A percentile compares a stretch with the other conserved stretches of the same genome.
phyloP scores from a whole-genome alignment of 352 stramenopile genomes.

The Pythium rishiriense region DNA sequence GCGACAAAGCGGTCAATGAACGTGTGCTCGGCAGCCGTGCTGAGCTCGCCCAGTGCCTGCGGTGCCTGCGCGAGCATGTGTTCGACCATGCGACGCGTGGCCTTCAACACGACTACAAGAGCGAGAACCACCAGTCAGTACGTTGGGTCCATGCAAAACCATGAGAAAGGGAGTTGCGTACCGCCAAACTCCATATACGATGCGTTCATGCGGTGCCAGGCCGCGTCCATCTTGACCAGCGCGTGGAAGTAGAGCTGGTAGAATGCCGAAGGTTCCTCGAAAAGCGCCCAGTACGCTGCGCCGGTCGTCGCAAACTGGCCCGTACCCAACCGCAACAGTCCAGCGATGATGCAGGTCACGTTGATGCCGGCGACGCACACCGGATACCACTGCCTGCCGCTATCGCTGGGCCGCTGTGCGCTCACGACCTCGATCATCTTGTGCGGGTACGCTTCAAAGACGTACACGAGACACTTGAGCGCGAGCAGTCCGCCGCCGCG shows the following conservation, averaged over 20 bases:
- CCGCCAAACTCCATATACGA: slow-evolving; percentile 88
- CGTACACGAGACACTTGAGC: slow-evolving; percentile 86
- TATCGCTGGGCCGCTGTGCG: slow-evolving; percentile 43
- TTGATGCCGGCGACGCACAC: slow-evolving; percentile 85
- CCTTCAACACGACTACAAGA: slow-evolving; percentile 70
- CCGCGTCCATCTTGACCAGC: slow-evolving; percentile 83
- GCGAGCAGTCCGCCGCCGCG: slow-evolving; percentile 73
- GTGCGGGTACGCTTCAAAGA: slow-evolving; percentile 67
- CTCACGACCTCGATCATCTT: slow-evolving; percentile 69
- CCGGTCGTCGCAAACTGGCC: slow-evolving; percentile 46
- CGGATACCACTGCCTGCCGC: slow-evolving; percentile 71
- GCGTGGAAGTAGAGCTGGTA: slow-evolving; percentile 75
- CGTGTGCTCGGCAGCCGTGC: slow-evolving; percentile 49
- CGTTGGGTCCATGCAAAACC: no score
- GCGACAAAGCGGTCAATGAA: slow-evolving; percentile 76
- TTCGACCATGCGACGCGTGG: slow-evolving; percentile 52
- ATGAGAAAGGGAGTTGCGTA: slow-evolving; percentile 22
- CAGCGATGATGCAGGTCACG: slow-evolving; percentile 77
- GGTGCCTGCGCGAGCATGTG: slow-evolving; percentile 65
- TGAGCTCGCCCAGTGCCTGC: slow-evolving; percentile 53
- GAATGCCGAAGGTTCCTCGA: slow-evolving; percentile 84
- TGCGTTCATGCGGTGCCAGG: slow-evolving; percentile 77
- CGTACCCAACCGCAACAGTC: slow-evolving; percentile 65
- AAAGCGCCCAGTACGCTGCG: slow-evolving; percentile 65
- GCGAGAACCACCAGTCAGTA: no score